These are phyloP conservation scores for Sarocladiaceae sp. DNA, from an alignment of 2,329 filamentous ascomycete genomes.

Conservation along the genomic window DNA sequence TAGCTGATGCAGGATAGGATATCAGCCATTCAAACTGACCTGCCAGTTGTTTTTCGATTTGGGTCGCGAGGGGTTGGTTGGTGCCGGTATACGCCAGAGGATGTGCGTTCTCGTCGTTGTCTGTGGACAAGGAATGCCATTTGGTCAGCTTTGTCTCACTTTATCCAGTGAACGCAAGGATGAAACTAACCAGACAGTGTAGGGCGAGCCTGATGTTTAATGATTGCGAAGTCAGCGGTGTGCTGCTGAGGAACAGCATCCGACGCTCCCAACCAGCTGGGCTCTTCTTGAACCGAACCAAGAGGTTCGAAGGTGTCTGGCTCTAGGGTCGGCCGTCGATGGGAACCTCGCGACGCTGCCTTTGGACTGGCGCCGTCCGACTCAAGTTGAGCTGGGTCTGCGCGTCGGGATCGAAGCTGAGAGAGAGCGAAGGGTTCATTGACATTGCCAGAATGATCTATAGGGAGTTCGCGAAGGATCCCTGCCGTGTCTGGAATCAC, in stretches of 20 bases:
- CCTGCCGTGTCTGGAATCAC: background rate
- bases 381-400: background rate
- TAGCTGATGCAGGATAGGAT: conserved; percentile 27
- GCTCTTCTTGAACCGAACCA: conserved; percentile 1
- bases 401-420: background rate
- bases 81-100: conserved; percentile 19
- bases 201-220: no score
- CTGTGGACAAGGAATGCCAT: background rate
- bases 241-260: no score
- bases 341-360: background rate
- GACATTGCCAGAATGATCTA: conserved; percentile 4
- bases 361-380: background rate
- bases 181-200: background rate
- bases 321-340: conserved; percentile 24
- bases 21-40: conserved; percentile 47
- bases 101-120: conserved; percentile 13
- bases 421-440: background rate
- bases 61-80: conserved; percentile 21
- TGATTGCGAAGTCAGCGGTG: no score
- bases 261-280: background rate
- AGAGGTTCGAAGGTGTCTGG: conserved; percentile 26
- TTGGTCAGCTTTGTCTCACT: background rate
- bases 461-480: conserved; percentile 4
- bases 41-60: conserved; percentile 36
- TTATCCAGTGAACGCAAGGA: no score